These are phyloP conservation scores for Phycomyces nitens DNA, from an alignment of 192 early-diverging fungal species.

Conservation along the genomic window DNA sequence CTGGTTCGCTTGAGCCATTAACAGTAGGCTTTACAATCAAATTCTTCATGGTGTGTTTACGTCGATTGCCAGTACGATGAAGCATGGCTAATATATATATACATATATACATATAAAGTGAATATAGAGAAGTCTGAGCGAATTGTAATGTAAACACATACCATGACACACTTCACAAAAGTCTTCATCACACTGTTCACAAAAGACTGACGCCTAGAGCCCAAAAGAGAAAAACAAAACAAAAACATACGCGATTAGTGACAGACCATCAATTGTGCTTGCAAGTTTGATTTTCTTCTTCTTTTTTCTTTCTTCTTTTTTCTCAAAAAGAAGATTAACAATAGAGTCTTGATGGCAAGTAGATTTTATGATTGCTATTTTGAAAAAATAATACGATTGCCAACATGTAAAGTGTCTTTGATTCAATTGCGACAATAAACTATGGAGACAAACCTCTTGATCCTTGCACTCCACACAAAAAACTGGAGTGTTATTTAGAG, in stretches of 20 bases:
- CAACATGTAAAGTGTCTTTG: too few relatives aligned
- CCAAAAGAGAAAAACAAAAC: not conserved
- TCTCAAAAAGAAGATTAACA: too few relatives aligned
- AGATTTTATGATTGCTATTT: too few relatives aligned
- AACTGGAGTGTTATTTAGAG: slow-evolving; percentile 4
- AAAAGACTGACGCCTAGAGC: slow-evolving; percentile 56
- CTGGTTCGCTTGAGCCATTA: not conserved
- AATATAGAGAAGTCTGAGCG: not conserved
- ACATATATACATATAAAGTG: not conserved
- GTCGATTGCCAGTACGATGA: slow-evolving; percentile 74
- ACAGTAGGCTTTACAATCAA: slow-evolving; percentile 16
- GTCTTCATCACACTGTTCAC: slow-evolving; percentile 85
- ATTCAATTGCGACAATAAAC: too few relatives aligned
- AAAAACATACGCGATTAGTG: not conserved
- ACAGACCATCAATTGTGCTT: not conserved
- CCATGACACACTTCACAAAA: slow-evolving; percentile 92
- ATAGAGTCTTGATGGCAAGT: too few relatives aligned
- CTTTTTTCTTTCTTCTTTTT: not conserved
- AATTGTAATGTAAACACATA: not conserved
- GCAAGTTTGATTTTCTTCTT: not conserved
- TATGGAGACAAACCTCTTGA: slow-evolving; percentile 46
- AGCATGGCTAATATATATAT: slow-evolving; percentile 50
- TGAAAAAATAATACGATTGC: too few relatives aligned
- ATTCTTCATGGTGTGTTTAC: slow-evolving; percentile 50
- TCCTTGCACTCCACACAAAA: slow-evolving; percentile 86